These are phyloP conservation scores for Cylindrotheca fusiformis DNA, from an alignment of 108 stramenopile species.

Conservation along the genomic window DNA sequence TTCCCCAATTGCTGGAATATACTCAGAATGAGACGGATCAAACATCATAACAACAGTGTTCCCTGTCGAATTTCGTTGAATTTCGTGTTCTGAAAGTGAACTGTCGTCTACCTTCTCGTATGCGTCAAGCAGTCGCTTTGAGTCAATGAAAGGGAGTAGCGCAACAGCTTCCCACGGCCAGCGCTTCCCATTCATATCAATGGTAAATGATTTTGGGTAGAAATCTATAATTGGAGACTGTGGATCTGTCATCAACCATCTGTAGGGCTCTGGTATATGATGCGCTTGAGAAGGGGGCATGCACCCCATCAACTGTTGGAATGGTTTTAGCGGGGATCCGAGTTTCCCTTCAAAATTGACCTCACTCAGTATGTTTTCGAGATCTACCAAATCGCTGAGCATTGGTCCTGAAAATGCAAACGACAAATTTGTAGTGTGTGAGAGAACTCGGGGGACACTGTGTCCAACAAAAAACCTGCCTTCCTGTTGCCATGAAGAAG, in stretches of 20 bases:
- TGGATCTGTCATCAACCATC: slow-evolving; percentile 83
- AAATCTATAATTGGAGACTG: slow-evolving; percentile 87
- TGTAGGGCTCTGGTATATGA: slow-evolving; percentile 91
- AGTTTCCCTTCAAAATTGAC: slow-evolving; percentile 56
- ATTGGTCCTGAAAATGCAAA: slow-evolving; percentile 56
- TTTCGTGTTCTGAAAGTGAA: slow-evolving; percentile 63
- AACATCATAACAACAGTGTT: slow-evolving; percentile 45
- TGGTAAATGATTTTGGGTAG: slow-evolving; percentile 83
- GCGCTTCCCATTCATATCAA: slow-evolving; percentile 92
- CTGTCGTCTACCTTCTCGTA: slow-evolving; percentile 48
- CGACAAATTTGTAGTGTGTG: neutral
- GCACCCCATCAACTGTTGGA: slow-evolving; percentile 94
- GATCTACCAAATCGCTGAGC: slow-evolving; percentile 90
- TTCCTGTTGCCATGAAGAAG: too few relatives aligned
- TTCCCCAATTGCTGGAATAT: slow-evolving; percentile 14
- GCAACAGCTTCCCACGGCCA: slow-evolving; percentile 99
- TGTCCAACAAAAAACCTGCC: slow-evolving; percentile 28
- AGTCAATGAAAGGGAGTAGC: slow-evolving; percentile 96
- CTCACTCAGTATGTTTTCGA: slow-evolving; percentile 64
- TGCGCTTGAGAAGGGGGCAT: slow-evolving; percentile 92
- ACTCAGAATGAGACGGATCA: slow-evolving; percentile 12
- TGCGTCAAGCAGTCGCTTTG: slow-evolving; percentile 68
- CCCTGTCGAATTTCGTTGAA: slow-evolving; percentile 54
- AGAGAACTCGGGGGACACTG: slow-evolving; percentile 1
- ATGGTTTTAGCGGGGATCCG: slow-evolving; percentile 87